Percentiles rank a stretch among this genome's conserved stretches.
phyloP scores from a whole-genome alignment of 2,329 filamentous ascomycete genomes.

The Waltergamsia citrina region DNA sequence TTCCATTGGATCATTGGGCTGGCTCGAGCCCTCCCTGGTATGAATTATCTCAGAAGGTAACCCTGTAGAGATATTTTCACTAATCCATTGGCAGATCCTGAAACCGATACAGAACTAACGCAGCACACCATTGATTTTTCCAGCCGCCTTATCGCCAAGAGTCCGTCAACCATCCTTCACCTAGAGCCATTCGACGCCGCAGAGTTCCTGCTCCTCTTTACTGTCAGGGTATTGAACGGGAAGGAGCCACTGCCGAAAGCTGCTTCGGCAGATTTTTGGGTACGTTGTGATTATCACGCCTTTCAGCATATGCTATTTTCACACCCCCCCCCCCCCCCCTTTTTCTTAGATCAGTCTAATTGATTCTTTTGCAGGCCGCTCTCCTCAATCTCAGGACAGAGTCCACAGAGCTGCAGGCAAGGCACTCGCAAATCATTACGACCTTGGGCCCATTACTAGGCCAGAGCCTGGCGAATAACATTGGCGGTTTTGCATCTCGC shows the following conservation, averaged over 20 bases:
- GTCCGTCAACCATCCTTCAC: constrained; percentile 50
- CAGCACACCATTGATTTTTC: constrained; percentile 68
- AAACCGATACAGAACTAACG: constrained; percentile 63
- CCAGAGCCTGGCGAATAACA: constrained; percentile 51
- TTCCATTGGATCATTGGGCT: constrained; percentile 54
- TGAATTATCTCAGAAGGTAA: constrained; percentile 16
- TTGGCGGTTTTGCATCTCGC: constrained; percentile 58
- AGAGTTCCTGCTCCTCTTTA: constrained; percentile 62
- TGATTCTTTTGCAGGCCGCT: constrained; percentile 3
- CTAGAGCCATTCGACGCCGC: constrained; percentile 46
- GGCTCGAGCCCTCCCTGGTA: constrained; percentile 52
- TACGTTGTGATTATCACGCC: constrained; percentile 21
- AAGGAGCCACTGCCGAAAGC: constrained; percentile 68
- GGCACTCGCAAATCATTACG: constrained; percentile 28
- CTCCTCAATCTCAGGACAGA: constrained; percentile 5
- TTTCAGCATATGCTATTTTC: background rate
- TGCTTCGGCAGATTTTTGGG: constrained; percentile 68
- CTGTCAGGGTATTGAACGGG: constrained; percentile 59
- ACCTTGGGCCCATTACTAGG: constrained; percentile 54
- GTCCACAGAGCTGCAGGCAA: constrained; percentile 1
- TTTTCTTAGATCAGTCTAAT: background rate
- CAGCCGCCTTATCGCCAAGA: constrained; percentile 51
- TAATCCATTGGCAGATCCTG: constrained; percentile 30
- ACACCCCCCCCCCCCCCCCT: no score
- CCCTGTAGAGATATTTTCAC: background rate